Evolutionary conservation across 345 rosid genomes (phyloP), one percentile per base, ranked within the genome.

Genomic region (Rhodamnia rubescens): DNA sequence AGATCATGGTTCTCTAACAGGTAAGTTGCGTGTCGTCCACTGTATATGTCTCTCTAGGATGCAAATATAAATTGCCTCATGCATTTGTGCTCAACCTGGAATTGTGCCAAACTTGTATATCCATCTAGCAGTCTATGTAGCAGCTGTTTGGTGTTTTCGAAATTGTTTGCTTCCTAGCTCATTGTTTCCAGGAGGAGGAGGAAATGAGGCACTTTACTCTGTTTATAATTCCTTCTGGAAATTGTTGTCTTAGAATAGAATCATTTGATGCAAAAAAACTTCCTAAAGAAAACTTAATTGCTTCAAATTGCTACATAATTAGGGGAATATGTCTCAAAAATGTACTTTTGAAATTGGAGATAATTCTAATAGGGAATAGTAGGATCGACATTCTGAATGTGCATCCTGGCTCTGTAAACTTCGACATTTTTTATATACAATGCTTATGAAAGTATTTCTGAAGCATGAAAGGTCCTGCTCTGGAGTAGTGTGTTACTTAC

Each of bases 1-100:
- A 29, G 99, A 96, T 92, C 94, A 94, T 81, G 97, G 95, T 80
- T 96, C 97, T 75, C 89, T 96, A 83, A 95, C 98, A 88, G 98
- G 99, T 93, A 59, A 16, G 24, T 15, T 14, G 29, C 6, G 0
- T 32, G 24, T 64, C 44, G 12, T 32, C 44, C 44, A 64, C 24
- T 22, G 8, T 16, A 16, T 64, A 32, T 32, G 78, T 20, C 78
- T 16, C 20, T 64, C 78, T 64, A 64, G 78, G 44, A 64, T 64
- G 44, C 44, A 32, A 32, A 64, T 18, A 16, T 32, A 21, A 64
- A 10, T 64, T 64, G 47, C 24, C 78, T 32, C 24, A 8, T 64
- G 78, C 78, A 64, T 32, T 40, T 64, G 78, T 32, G 78, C 9
- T 64, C 78, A 64, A 32, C 24, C 24, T 32, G 24, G 24, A 64